phyloP scores from a whole-genome alignment of 495 filamentous ascomycete genomes.

The Bathelium albidoporum region DNA sequence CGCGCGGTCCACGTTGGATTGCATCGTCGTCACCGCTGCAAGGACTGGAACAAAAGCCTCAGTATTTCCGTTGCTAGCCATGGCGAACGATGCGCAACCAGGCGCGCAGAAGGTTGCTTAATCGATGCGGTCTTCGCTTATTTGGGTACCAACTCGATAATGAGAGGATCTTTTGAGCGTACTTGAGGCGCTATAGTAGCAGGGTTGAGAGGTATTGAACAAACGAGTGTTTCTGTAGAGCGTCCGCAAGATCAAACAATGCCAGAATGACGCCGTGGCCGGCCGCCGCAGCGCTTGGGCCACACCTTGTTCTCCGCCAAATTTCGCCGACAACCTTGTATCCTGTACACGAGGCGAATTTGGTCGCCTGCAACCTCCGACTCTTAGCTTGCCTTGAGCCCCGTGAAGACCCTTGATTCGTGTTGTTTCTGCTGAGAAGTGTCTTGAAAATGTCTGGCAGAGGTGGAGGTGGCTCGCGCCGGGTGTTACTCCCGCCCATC shows the following conservation, averaged over 20 bases:
- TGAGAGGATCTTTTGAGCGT: too few species aligned
- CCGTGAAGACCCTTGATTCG: too few species aligned
- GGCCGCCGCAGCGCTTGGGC: not conserved
- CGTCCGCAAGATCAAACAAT: not conserved
- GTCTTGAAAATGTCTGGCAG: conserved; percentile 59
- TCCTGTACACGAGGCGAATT: too few species aligned
- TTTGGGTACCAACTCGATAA: too few species aligned
- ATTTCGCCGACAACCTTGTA: not conserved
- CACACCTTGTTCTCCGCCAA: conserved; percentile 1
- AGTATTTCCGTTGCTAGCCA: conserved; percentile 56
- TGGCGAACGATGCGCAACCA: conserved; percentile 31
- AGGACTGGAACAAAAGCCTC: conserved; percentile 75
- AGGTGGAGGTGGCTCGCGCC: conserved; percentile 63
- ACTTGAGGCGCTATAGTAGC: too few species aligned
- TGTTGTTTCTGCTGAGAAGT: not conserved
- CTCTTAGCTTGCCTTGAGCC: too few species aligned
- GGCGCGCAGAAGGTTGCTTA: conserved; percentile 10
- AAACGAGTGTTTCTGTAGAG: not conserved
- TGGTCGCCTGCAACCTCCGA: too few species aligned
- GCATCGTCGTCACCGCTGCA: conserved; percentile 78
- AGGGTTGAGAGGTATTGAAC: not conserved
- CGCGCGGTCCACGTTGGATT: conserved; percentile 60
- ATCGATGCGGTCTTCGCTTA: too few species aligned
- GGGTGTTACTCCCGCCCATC: conserved; percentile 90
- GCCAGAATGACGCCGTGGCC: not conserved